These are phyloP conservation scores for Brassica rapa DNA, from an alignment of 345 rosid species.

Conservation along the genomic window DNA sequence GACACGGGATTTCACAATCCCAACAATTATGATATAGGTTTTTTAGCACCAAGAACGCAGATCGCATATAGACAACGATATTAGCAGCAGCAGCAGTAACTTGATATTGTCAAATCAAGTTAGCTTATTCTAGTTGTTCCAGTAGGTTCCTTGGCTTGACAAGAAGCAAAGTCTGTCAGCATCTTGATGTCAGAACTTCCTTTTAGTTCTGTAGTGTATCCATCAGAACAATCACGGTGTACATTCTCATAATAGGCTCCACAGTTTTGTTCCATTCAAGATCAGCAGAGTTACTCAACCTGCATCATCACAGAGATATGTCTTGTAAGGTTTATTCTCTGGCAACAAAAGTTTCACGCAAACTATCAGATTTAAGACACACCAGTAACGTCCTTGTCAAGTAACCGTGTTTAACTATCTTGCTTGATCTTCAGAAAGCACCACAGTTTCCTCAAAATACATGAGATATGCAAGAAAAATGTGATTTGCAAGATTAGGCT, in stretches of 20 bases:
- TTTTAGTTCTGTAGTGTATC: conserved; percentile 54
- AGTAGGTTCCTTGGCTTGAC: not conserved
- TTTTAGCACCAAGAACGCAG: no score
- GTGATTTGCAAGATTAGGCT: no score
- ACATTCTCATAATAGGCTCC: conserved; percentile 47
- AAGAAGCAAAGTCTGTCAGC: not conserved
- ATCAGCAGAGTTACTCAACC: conserved; percentile 45
- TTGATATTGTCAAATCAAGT: not conserved
- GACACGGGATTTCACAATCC: no score
- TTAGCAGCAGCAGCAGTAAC: not conserved
- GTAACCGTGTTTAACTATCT: conserved; percentile 34
- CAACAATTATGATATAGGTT: no score
- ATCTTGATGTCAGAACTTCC: conserved; percentile 54
- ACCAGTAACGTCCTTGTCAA: conserved; percentile 36
- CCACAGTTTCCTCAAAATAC: no score
- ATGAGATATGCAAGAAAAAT: no score
- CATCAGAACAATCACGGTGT: conserved; percentile 59
- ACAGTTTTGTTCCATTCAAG: conserved; percentile 54
- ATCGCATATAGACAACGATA: not conserved
- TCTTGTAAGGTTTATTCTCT: not conserved
- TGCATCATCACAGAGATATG: conserved; percentile 15
- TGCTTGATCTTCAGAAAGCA: no score
- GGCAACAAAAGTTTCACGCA: not conserved
- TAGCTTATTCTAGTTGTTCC: not conserved
- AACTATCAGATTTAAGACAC: not conserved